Base-by-base conservation (phyloP, 202 grass and related monocot species). In the Zizania palustris region DNA sequence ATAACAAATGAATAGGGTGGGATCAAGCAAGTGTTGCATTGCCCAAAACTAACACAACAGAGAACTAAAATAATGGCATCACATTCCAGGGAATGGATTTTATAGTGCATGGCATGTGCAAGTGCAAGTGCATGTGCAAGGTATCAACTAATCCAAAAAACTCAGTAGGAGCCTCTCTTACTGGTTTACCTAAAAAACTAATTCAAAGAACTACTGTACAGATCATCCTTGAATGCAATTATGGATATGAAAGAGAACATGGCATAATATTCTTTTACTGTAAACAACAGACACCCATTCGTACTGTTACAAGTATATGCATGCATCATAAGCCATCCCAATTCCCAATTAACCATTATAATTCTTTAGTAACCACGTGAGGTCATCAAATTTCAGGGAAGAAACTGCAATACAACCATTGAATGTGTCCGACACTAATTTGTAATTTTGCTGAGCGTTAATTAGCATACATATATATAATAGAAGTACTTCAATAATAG, bases 221-320 rank as follows among this genome's bases (percentile, higher is more conserved):
- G 9, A 51, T 5, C 53, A 21, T 54, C 9, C 49, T 68, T 14
- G 11, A 42, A 67, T 67, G 44, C 49, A 72, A 55, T 12, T 37
- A 82, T 72, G 42, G 43, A 34, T 72, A 65, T 8, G 8, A 72
- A 63, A 68, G 38, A 20, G n/a, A 68, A 69, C 42, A 82, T 60
- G 5, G 0, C 5, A 21, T 3, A 21, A 9, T 51, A 54, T 61
- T 67, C 53, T 83, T 43, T 33, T 28, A 48, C 43, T 62, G 28
- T 35, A 67, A 72, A 11, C 16, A 63, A 63, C 11, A 69, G 20
- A 66, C 15, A 33, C 38, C 4, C 1, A 20, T 49, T 19, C 54
- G 61, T 76, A 49, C 36, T 67, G 68, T 72, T 56, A 53, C 14
- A 51, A 0, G 5, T 45, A 53, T 20, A 85, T 60, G 0, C 43